A percentile compares a stretch with the other conserved stretches of the same genome.
Conservation (phyloP, 2,329 filamentous ascomycete species). For the Daldinia sp. region DNA sequence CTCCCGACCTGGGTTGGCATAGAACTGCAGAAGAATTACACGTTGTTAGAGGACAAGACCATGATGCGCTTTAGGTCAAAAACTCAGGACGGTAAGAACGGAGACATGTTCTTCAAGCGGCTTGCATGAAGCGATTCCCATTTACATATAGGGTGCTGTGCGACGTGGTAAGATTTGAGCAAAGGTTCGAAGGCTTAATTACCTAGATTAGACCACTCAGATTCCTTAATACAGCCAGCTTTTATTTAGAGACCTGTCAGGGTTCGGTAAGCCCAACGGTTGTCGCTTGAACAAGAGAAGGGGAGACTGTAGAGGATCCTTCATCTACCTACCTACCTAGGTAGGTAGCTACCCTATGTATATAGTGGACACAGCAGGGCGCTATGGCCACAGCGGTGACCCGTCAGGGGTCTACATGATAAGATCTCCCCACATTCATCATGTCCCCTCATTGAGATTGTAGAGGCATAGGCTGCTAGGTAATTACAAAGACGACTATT, state of each 20-base stretch:
- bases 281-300: no score
- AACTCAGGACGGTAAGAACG: constrained; percentile 15
- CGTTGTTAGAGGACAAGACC: constrained; percentile 21
- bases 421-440: no score
- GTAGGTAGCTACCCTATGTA: no score
- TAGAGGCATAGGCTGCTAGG: no score
- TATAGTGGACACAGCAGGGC: no score
- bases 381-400: no score
- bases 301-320: no score
- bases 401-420: no score
- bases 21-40: constrained; percentile 36
- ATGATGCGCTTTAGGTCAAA: constrained; percentile 25
- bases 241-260: background rate
- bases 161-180: background rate
- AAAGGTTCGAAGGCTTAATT: background rate
- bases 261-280: no score
- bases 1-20: constrained; percentile 47
- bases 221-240: background rate
- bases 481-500: no score
- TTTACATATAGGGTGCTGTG: background rate
- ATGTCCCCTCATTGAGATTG: no score
- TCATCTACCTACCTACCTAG: no score
- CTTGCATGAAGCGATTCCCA: background rate
- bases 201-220: background rate
- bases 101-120: constrained; percentile 29